Evolutionary conservation across 108 stramenopile species (phyloP), one percentile per base, ranked within the genome.

Genomic region (Conticribra weissflogii): DNA sequence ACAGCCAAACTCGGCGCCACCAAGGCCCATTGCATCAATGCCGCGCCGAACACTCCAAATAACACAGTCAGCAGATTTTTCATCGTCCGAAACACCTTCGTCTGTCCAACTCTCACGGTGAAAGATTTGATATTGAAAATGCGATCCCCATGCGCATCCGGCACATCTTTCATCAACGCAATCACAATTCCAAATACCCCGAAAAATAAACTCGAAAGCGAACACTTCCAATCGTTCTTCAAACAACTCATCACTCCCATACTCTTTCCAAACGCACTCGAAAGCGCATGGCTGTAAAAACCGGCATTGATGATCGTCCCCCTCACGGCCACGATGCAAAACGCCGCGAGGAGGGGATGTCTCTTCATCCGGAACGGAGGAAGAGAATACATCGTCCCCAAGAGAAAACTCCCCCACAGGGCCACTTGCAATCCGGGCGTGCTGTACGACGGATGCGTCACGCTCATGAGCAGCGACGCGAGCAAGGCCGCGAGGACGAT

Each of bases 321-420:
- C 46, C 98, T 81, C 7, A 97, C 97, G 29, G 88, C 92, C 31
- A 96, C 89, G 73, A 98, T 98, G 61, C 93, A 96, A 71, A 96
- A 86, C 23, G 96, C 97, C 5, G 98, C 98, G 56, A 96, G 65
- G n/a, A 96, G 59, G 14, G 98, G 98, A 82, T 92, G 97, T 44
- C 97, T 82, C 85, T 98, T 94, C 68, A 93, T 81, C 28, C 95
- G 88, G 72, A 94, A 86, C 1, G 95, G 92, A 19, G 90, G 83
- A 22, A 91, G 48, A 22, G 89, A 91, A 80, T 98, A 98, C 63
- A 92, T 17, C 15, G 96, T 95, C 19, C 97, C 97, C 46, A 98
- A 79, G 27, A 95, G 60, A 7, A 80, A 88, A 3, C 94, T 94
- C n/a, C 90, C 83, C 82, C 92, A 85, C 34, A 98, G 74, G 28